phyloP scores from a whole-genome alignment of 148 eudicot genomes.

The Rhododendron ovatum region DNA sequence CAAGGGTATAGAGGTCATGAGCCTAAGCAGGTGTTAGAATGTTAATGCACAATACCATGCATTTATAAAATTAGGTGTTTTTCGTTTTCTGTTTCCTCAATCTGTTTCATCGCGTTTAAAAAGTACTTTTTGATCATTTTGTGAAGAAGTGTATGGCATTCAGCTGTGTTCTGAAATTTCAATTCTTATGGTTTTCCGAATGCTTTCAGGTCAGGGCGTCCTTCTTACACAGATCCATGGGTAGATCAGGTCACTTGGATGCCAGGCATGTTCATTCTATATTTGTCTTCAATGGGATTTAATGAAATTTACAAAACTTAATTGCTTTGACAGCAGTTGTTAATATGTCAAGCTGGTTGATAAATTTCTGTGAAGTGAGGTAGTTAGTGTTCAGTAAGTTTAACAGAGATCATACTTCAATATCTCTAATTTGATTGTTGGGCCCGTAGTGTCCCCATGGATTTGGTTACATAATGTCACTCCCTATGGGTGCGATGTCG shows the following conservation, averaged over 20 bases:
- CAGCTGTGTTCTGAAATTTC: neutral
- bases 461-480: too few species aligned
- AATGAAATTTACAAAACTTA: neutral
- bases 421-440: neutral
- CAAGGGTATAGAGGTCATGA: conserved; percentile 82
- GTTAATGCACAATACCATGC: neutral
- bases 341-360: conserved; percentile 1
- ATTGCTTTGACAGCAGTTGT: neutral
- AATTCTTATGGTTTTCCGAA: neutral
- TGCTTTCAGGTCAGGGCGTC: conserved; percentile 83
- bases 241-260: conserved; percentile 91
- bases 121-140: neutral
- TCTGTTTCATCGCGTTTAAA: neutral
- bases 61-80: neutral
- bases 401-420: neutral
- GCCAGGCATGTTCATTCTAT: conserved; percentile 48
- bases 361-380: neutral
- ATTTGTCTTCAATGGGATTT: neutral
- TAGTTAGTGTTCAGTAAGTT: neutral
- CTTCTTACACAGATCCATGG: conserved; percentile 75
- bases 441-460: too few species aligned
- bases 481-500: too few species aligned
- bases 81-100: neutral
- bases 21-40: conserved; percentile 79
- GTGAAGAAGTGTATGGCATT: neutral